A percentile compares a stretch with the other conserved stretches of the same genome.
These are phyloP conservation scores for Leishmania turanica DNA, from an alignment of 208 protist genomes.

Conservation along the genomic window DNA sequence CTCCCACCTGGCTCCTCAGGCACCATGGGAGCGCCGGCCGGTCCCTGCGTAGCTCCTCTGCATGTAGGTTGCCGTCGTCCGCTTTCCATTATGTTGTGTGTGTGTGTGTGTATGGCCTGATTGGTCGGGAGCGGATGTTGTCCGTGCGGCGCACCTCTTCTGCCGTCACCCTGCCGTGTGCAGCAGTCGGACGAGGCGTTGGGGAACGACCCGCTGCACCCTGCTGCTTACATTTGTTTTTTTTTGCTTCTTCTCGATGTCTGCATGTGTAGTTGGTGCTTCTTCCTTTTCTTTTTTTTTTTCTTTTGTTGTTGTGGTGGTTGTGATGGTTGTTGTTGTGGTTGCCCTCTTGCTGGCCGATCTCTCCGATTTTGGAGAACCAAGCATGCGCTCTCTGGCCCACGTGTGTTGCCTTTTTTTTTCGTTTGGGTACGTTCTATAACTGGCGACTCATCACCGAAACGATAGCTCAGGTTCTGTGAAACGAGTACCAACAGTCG, in stretches of 20 bases:
- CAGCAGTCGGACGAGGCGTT: background rate
- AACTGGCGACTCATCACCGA: background rate
- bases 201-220: background rate
- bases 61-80: background rate
- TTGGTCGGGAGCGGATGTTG: background rate
- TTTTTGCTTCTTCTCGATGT: background rate
- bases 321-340: too few relatives aligned
- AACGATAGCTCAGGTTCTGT: background rate
- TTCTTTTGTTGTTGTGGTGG: too few relatives aligned
- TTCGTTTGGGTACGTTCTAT: background rate
- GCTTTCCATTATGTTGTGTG: background rate
- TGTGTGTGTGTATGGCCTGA: background rate
- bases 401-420: background rate
- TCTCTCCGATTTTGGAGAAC: background rate
- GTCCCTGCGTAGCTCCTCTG: background rate
- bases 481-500: background rate
- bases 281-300: background rate
- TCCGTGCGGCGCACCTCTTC: background rate
- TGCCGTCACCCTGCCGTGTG: background rate
- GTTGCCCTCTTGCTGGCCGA: too few relatives aligned
- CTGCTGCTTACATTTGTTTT: background rate
- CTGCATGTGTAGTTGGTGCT: background rate
- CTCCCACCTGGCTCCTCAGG: slow-evolving; percentile 7
- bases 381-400: background rate
- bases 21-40: slow-evolving; percentile 17